A percentile compares a stretch with the other conserved stretches of the same genome.
phyloP scores from a whole-genome alignment of 116 monocot species.

The Iris pallida region DNA sequence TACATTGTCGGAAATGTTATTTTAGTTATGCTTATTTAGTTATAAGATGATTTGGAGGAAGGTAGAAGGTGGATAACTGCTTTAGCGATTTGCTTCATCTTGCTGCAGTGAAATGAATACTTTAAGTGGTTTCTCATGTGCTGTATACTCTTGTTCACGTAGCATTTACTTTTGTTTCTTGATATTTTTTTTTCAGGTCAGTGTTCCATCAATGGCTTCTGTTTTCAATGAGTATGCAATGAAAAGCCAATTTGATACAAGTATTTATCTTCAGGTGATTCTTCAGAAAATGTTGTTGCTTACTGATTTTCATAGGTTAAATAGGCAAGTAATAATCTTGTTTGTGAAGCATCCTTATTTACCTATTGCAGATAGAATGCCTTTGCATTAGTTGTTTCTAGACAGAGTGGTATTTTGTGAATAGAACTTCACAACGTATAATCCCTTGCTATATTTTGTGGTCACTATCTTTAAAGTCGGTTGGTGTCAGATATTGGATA shows the following conservation, averaged over 20 bases:
- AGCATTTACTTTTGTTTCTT: not conserved
- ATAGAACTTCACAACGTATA: too few relatives aligned
- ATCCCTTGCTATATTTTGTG: too few relatives aligned
- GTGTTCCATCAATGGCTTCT: conserved; percentile 89
- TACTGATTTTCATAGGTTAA: not conserved
- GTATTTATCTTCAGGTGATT: conserved; percentile 97
- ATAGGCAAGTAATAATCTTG: not conserved
- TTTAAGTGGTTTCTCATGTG: not conserved
- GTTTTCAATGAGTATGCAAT: conserved; percentile 97
- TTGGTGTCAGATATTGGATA: not conserved
- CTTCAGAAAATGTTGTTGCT: not conserved
- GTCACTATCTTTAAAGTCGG: too few relatives aligned
- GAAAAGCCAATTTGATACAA: conserved; percentile 99
- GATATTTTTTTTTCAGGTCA: conserved; percentile 48
- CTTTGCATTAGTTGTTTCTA: not conserved
- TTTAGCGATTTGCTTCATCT: not conserved
- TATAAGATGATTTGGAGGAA: not conserved
- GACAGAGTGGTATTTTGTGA: not conserved
- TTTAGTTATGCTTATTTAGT: not conserved
- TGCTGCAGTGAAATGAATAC: conserved; percentile 1
- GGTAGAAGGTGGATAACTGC: not conserved
- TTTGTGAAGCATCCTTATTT: not conserved
- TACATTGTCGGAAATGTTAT: not conserved
- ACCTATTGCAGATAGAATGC: not conserved
- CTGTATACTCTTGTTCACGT: conserved; percentile 2